These are phyloP conservation scores for Luffa acutangula DNA, from an alignment of 306 rosid genomes.

Conservation along the genomic window DNA sequence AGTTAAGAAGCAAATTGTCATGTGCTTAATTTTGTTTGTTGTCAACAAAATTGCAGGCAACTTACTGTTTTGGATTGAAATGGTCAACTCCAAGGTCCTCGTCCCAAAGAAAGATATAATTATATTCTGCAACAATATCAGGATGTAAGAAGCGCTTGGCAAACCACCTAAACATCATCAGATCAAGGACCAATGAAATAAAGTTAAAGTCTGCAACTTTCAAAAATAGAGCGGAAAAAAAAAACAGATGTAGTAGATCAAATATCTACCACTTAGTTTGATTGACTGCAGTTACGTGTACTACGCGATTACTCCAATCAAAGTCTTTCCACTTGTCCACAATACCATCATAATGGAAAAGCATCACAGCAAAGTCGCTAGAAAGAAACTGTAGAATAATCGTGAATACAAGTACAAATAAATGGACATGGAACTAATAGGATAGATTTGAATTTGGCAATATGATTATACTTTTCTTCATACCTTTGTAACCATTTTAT, in stretches of 20 bases:
- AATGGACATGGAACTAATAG: not conserved
- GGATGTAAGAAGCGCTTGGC: slow-evolving; percentile 98
- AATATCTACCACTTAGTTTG: slow-evolving; percentile 72
- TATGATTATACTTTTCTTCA: not conserved
- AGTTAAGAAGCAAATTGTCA: not conserved
- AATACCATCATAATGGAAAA: slow-evolving; percentile 78
- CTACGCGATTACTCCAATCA: slow-evolving; percentile 45
- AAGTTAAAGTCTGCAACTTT: slow-evolving; percentile 5
- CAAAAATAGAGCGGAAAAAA: not conserved
- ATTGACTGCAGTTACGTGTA: slow-evolving; percentile 54
- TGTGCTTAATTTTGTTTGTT: not conserved
- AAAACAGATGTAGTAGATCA: slow-evolving; percentile 10
- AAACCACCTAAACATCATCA: slow-evolving; percentile 67
- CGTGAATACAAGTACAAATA: not conserved
- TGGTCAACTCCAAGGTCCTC: slow-evolving; percentile 88
- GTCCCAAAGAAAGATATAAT: slow-evolving; percentile 90
- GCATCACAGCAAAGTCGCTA: slow-evolving; percentile 57
- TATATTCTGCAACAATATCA: slow-evolving; percentile 72
- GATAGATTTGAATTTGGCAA: not conserved
- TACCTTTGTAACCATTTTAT: slow-evolving; percentile 81
- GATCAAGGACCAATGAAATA: slow-evolving; percentile 3
- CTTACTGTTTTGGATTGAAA: slow-evolving; percentile 64
- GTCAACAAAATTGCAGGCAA: slow-evolving; percentile 7
- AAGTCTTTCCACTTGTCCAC: slow-evolving; percentile 56
- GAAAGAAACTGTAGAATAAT: slow-evolving; percentile 46